Evolutionary conservation across 768 basidiomycete species (phyloP).

Genomic region (Trametes cinnabarina): DNA sequence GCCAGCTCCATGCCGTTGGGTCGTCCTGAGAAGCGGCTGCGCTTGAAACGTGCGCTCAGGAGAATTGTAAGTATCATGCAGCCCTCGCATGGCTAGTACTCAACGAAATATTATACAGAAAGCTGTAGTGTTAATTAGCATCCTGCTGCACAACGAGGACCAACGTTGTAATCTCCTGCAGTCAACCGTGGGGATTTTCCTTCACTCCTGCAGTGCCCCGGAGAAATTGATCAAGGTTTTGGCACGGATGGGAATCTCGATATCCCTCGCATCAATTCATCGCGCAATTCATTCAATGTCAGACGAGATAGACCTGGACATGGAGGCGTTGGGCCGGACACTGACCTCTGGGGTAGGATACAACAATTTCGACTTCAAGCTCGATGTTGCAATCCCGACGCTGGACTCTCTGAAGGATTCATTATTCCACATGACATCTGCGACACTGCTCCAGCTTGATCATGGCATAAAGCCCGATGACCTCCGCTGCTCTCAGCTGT

Average conservation of each 20-base stretch:
- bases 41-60: too few relatives aligned
- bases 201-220: slow-evolving; percentile 28
- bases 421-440: slow-evolving; percentile 37
- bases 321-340: not conserved
- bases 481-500: slow-evolving; percentile 32
- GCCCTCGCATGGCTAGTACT: not conserved
- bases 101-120: too few relatives aligned
- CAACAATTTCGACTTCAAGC: slow-evolving; percentile 44
- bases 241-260: slow-evolving; percentile 29
- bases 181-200: slow-evolving; percentile 30
- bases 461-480: slow-evolving; percentile 23
- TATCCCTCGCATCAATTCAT: not conserved
- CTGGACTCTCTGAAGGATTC: slow-evolving; percentile 27
- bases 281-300: not conserved
- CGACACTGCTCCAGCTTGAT: slow-evolving; percentile 28
- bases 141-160: slow-evolving; percentile 30
- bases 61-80: too few relatives aligned
- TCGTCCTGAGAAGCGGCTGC: too few relatives aligned
- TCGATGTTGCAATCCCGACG: slow-evolving; percentile 32
- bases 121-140: slow-evolving; percentile 26
- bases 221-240: slow-evolving; percentile 29
- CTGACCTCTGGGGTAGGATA: not conserved
- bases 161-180: slow-evolving; percentile 27
- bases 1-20: too few relatives aligned
- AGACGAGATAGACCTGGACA: not conserved